A percentile compares a stretch with the other conserved stretches of the same genome.
phyloP scores from a whole-genome alignment of 495 filamentous ascomycete species.

The Penicillium silybi region DNA sequence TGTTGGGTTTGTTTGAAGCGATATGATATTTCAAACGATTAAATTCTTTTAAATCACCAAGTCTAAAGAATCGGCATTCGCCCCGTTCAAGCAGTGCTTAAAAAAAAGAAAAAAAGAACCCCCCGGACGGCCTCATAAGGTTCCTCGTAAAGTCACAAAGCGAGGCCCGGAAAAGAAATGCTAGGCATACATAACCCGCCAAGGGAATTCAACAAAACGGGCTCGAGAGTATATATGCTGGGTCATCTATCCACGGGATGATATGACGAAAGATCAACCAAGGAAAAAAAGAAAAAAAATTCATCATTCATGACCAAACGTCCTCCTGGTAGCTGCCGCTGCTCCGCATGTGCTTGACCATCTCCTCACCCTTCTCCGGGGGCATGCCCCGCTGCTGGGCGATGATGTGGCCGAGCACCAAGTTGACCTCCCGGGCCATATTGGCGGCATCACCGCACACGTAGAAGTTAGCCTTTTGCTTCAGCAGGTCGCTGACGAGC shows the following conservation, averaged over 20 bases:
- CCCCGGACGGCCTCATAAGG: not conserved
- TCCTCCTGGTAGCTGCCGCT: slow-evolving; percentile 97
- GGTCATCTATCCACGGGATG: slow-evolving; percentile 28
- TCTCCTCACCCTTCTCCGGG: slow-evolving; percentile 83
- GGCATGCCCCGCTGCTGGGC: slow-evolving; percentile 74
- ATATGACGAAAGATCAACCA: slow-evolving; percentile 19
- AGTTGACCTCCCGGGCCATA: slow-evolving; percentile 97
- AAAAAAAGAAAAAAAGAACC: slow-evolving; percentile 4
- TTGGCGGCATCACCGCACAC: slow-evolving; percentile 97
- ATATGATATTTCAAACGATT: not conserved
- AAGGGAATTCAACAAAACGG: slow-evolving; percentile 20
- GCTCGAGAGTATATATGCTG: slow-evolving; percentile 34
- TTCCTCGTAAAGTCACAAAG: not conserved
- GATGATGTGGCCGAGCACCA: slow-evolving; percentile 78
- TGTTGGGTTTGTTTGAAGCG: not conserved
- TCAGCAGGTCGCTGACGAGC: slow-evolving; percentile 82
- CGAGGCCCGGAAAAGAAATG: slow-evolving; percentile 8
- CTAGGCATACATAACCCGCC: slow-evolving; percentile 29
- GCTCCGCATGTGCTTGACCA: slow-evolving; percentile 92
- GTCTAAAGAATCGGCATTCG: slow-evolving; percentile 8
- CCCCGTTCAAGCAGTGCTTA: not conserved
- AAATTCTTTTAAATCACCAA: slow-evolving; percentile 14
- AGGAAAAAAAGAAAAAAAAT: slow-evolving; percentile 16
- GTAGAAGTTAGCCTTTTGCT: slow-evolving; percentile 92
- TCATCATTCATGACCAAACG: slow-evolving; percentile 71